phyloP scores from a whole-genome alignment of 176 grass and related monocot genomes.

The Coix lacrymajobi region DNA sequence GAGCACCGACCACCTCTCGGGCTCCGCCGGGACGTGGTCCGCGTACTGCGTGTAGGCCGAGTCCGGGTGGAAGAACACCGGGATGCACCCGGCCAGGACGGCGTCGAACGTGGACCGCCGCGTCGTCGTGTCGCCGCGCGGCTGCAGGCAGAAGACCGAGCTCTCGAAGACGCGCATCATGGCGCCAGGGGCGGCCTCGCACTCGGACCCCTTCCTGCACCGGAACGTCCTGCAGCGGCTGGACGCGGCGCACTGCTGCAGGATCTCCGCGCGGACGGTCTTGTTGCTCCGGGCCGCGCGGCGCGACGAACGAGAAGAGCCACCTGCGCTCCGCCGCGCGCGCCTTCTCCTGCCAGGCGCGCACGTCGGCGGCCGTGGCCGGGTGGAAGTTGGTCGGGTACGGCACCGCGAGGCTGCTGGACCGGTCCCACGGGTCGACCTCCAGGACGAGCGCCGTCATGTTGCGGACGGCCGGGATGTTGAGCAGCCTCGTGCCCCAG shows the following conservation, averaged over 20 bases:
- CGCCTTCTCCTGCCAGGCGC: constrained; percentile 35
- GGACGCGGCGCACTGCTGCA: constrained; percentile 48
- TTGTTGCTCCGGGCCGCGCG: constrained; percentile 20
- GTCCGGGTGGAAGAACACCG: constrained; percentile 52
- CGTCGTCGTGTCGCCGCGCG: constrained; percentile 49
- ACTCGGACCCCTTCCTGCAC: constrained; percentile 25
- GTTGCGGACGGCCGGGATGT: constrained; percentile 50
- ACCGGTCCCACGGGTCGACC: constrained; percentile 37
- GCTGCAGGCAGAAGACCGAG: constrained; percentile 58
- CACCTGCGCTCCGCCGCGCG: constrained; percentile 19
- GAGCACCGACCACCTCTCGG: constrained; percentile 44
- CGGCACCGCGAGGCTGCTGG: constrained; percentile 40
- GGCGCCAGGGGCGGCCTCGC: constrained; percentile 24
- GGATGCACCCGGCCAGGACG: constrained; percentile 62
- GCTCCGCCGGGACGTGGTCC: constrained; percentile 37
- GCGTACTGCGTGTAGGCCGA: constrained; percentile 63
- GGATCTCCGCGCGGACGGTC: constrained; percentile 50
- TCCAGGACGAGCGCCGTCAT: constrained; percentile 52
- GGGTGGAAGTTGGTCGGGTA: constrained; percentile 71
- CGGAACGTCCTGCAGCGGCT: constrained; percentile 37
- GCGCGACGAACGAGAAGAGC: constrained; percentile 66
- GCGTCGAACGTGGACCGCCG: constrained; percentile 65
- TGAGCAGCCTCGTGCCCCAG: constrained; percentile 50
- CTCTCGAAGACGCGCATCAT: constrained; percentile 49
- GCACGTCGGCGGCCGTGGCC: constrained; percentile 40